Percentiles rank a stretch among this genome's conserved stretches.
phyloP scores from a whole-genome alignment of 768 basidiomycete genomes.

The Rhodotorula babjevae region DNA sequence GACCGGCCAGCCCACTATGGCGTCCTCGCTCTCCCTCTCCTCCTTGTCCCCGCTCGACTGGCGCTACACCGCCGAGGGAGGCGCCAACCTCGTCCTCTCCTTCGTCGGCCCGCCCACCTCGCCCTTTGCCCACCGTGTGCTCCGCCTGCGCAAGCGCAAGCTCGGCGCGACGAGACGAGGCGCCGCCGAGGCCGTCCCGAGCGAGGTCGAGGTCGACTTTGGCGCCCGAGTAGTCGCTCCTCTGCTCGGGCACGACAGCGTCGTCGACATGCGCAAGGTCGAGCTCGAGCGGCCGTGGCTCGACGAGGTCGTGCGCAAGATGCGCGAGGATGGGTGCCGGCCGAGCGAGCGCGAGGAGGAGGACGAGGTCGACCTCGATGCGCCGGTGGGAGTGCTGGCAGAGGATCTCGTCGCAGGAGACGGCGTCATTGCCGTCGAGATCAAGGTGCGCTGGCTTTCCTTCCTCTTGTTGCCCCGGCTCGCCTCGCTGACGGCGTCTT shows the following conservation, averaged over 20 bases:
- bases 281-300: conserved; percentile 57
- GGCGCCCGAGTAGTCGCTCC: conserved; percentile 61
- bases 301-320: conserved; percentile 51
- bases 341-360: conserved; percentile 57
- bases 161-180: conserved; percentile 43
- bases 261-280: conserved; percentile 51
- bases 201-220: conserved; percentile 55
- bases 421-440: conserved; percentile 68
- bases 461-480: too few relatives aligned
- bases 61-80: conserved; percentile 88
- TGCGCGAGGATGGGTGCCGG: conserved; percentile 53
- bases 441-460: conserved; percentile 63
- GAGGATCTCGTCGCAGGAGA: conserved; percentile 66
- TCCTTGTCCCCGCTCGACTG: conserved; percentile 57
- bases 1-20: neutral
- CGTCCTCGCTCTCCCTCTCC: neutral
- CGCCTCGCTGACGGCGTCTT: neutral
- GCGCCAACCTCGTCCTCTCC: conserved; percentile 80
- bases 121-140: conserved; percentile 58
- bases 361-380: conserved; percentile 59
- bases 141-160: conserved; percentile 67
- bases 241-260: conserved; percentile 59
- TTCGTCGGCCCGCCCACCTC: conserved; percentile 59
- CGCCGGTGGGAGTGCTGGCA: conserved; percentile 63
- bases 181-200: conserved; percentile 46